Conservation (phyloP, 441 rosid genomes). For the Kokia cookei region DNA sequence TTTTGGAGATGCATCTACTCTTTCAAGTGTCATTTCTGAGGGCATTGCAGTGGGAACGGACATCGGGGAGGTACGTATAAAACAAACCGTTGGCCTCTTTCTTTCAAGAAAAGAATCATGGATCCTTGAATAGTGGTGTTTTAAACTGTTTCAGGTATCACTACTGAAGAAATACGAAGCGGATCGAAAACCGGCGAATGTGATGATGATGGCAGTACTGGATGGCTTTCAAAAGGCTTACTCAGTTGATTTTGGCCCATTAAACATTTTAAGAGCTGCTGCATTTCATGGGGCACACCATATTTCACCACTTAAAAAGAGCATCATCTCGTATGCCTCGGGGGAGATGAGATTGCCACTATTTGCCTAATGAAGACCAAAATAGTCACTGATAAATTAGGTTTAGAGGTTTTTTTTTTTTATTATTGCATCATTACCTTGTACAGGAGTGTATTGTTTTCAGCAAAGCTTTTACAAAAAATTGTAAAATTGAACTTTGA, state of each 20-base stretch:
- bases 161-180: constrained; percentile 69
- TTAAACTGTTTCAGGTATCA: constrained; percentile 33
- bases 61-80: constrained; percentile 71
- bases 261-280: constrained; percentile 76
- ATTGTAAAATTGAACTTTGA: background rate
- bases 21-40: constrained; percentile 64
- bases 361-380: constrained; percentile 18
- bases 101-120: background rate
- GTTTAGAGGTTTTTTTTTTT: background rate
- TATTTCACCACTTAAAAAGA: constrained; percentile 72
- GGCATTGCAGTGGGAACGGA: constrained; percentile 85
- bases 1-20: constrained; percentile 78
- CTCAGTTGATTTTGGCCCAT: constrained; percentile 74
- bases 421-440: background rate
- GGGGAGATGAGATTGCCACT: constrained; percentile 64
- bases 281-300: constrained; percentile 78
- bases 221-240: constrained; percentile 92
- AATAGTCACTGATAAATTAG: background rate
- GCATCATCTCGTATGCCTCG: constrained; percentile 78
- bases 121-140: background rate
- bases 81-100: background rate
- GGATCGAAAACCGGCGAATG: constrained; percentile 76
- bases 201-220: constrained; percentile 83
- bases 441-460: background rate
- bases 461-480: background rate